Conservation (phyloP, 2,329 filamentous ascomycete genomes). For the Keithomyces neogunnii region DNA sequence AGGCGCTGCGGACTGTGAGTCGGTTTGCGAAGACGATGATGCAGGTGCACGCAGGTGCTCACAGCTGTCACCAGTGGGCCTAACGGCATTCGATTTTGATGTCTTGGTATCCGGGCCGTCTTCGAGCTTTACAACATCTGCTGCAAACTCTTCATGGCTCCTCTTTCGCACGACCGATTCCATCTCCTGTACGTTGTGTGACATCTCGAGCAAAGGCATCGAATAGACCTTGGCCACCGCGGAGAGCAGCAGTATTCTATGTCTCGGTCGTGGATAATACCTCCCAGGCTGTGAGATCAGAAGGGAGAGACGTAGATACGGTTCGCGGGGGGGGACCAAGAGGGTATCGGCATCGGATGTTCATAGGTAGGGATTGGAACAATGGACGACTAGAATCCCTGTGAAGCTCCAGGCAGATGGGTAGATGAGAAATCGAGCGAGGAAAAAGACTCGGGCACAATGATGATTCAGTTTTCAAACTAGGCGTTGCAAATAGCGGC, state of each 20-base stretch:
- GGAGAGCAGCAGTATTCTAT: neutral
- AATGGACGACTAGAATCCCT: too few species aligned
- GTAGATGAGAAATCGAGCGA: neutral
- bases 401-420: neutral
- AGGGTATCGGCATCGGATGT: neutral
- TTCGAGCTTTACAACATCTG: conserved; percentile 20
- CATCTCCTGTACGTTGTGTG: conserved; percentile 38
- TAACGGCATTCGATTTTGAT: conserved; percentile 8
- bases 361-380: neutral
- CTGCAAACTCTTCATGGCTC: conserved; percentile 36
- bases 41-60: neutral
- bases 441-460: neutral
- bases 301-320: neutral
- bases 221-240: conserved; percentile 5
- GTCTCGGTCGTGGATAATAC: neutral
- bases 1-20: conserved; percentile 14
- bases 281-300: neutral
- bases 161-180: conserved; percentile 35
- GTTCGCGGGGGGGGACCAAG: neutral
- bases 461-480: neutral
- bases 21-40: neutral
- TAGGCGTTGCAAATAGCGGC: neutral
- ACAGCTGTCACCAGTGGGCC: conserved; percentile 16
- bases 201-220: conserved; percentile 42
- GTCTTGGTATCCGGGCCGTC: conserved; percentile 12